These are phyloP conservation scores for Chytridium lagenaria DNA, from an alignment of 371 early-diverging fungal species.

Conservation along the genomic window DNA sequence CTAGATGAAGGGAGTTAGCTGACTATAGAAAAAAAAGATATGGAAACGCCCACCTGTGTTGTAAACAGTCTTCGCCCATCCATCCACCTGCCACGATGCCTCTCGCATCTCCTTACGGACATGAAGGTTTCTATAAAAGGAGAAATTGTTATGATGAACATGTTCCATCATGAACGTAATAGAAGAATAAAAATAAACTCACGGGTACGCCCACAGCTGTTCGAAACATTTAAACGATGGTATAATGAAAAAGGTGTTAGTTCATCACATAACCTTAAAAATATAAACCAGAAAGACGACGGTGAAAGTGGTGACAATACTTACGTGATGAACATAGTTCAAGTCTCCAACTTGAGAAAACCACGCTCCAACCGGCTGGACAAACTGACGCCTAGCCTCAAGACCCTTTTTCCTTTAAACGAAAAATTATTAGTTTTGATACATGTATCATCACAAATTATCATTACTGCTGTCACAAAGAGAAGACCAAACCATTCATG, in stretches of 20 bases:
- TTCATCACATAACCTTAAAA: no score
- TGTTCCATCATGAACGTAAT: not conserved
- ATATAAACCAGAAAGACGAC: no score
- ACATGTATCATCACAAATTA: no score
- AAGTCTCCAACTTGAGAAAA: conserved; percentile 89
- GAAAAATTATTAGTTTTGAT: not conserved
- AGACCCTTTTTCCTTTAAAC: conserved; percentile 72
- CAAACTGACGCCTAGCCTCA: conserved; percentile 83
- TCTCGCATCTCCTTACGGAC: conserved; percentile 89
- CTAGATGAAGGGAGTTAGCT: conserved; percentile 1
- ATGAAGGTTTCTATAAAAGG: conserved; percentile 68
- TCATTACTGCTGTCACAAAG: not conserved
- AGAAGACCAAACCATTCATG: conserved; percentile 64
- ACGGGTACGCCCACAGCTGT: conserved; percentile 37
- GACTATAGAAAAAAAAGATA: not conserved
- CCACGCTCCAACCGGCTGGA: conserved; percentile 94
- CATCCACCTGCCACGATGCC: conserved; percentile 90
- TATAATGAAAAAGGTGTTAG: no score
- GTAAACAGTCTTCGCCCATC: conserved; percentile 91
- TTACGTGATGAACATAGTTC: conserved; percentile 94
- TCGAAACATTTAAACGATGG: not conserved
- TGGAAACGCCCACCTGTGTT: conserved; percentile 72
- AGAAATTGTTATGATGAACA: not conserved
- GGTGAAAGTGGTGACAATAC: conserved; percentile 30
- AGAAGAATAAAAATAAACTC: conserved; percentile 21